phyloP scores from a whole-genome alignment of 1,284 basidiomycete species.

The Chalciporus sp. region DNA sequence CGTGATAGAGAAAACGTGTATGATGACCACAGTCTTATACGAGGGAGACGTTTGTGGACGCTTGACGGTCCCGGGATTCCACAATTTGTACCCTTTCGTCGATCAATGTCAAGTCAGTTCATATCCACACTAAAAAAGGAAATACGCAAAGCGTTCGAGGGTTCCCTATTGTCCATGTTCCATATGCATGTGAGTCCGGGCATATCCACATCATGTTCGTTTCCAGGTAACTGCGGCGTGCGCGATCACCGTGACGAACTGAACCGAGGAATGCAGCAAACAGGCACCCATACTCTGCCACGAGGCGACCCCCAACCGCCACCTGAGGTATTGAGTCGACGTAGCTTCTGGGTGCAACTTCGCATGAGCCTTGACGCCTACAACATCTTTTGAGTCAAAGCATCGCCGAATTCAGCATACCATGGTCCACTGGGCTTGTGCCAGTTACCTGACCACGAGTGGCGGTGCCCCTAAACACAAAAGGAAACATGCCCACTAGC shows the following conservation, averaged over 20 bases:
- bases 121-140: slow-evolving; percentile 3
- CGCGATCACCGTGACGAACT: slow-evolving; percentile 1
- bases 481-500: slow-evolving; percentile 5
- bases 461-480: slow-evolving; percentile 23
- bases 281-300: slow-evolving; percentile 13
- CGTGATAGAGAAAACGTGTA: background rate
- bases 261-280: slow-evolving; percentile 1
- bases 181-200: background rate
- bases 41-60: background rate
- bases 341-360: background rate
- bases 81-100: slow-evolving; percentile 10
- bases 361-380: background rate
- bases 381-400: slow-evolving; percentile 21
- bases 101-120: background rate
- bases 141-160: background rate
- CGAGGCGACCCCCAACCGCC: slow-evolving; percentile 3
- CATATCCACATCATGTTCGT: slow-evolving; percentile 12
- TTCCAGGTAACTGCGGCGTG: background rate
- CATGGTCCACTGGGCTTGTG: slow-evolving; percentile 7
- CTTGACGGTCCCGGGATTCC: background rate
- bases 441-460: slow-evolving; percentile 20
- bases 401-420: slow-evolving; percentile 7
- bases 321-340: background rate
- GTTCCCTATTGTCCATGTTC: slow-evolving; percentile 21
- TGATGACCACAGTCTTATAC: slow-evolving; percentile 20